Evolutionary conservation across 495 filamentous ascomycete species (phyloP).

Genomic region (Aspergillus egyptiacus): DNA sequence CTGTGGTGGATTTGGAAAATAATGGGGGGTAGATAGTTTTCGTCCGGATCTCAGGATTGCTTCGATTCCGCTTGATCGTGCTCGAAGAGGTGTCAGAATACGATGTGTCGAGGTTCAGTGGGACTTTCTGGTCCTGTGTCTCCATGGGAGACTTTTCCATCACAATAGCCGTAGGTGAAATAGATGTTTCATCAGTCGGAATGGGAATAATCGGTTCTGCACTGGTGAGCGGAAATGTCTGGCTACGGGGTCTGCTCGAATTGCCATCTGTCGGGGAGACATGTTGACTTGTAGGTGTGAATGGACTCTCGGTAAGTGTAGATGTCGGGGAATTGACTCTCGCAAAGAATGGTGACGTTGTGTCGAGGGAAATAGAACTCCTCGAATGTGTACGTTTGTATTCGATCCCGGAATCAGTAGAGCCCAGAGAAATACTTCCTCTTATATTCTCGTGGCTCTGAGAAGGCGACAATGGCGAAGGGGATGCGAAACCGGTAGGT

Average conservation of each 20-base stretch:
- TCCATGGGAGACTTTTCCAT: slow-evolving; percentile 67
- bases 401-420: slow-evolving; percentile 44
- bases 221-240: slow-evolving; percentile 74
- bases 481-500: slow-evolving; percentile 54
- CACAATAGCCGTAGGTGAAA: slow-evolving; percentile 56
- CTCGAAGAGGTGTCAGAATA: no score
- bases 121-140: slow-evolving; percentile 16
- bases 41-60: slow-evolving; percentile 40
- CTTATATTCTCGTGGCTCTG: slow-evolving; percentile 63
- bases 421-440: slow-evolving; percentile 43
- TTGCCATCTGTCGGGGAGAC: slow-evolving; percentile 49
- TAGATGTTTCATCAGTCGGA: slow-evolving; percentile 54
- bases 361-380: slow-evolving; percentile 53
- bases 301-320: slow-evolving; percentile 70
- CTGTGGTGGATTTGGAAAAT: slow-evolving; percentile 31
- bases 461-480: slow-evolving; percentile 60
- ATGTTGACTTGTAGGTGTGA: slow-evolving; percentile 60
- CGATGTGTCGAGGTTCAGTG: slow-evolving; percentile 20
- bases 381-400: slow-evolving; percentile 55
- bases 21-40: slow-evolving; percentile 46
- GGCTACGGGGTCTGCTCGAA: slow-evolving; percentile 73
- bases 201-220: slow-evolving; percentile 68
- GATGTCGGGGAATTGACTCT: slow-evolving; percentile 80
- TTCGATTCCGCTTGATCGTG: slow-evolving; percentile 41
- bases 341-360: slow-evolving; percentile 59